Evolutionary conservation across 371 early-diverging fungal species (phyloP).

Genomic region (Apophysomyces sp.): DNA sequence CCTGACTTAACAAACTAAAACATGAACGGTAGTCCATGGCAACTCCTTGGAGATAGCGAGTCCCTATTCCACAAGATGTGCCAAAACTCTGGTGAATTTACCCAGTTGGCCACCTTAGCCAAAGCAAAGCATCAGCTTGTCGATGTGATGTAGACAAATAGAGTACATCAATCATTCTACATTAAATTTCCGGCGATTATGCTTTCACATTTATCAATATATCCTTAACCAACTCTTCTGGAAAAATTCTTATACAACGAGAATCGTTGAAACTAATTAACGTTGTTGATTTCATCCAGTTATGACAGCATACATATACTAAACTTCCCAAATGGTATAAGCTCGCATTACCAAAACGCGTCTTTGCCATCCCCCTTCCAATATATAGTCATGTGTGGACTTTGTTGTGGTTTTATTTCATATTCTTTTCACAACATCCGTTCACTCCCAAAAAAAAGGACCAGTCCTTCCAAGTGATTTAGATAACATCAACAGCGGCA

Average conservation of each 20-base stretch:
- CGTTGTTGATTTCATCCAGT: too few species aligned
- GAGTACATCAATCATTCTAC: neutral
- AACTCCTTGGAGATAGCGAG: slow-evolving; percentile 37
- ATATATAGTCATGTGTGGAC: neutral
- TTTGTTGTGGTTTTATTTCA: neutral
- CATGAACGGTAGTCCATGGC: slow-evolving; percentile 34
- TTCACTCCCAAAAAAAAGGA: neutral
- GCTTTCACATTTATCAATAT: too few species aligned
- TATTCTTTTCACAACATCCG: neutral
- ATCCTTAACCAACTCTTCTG: too few species aligned
- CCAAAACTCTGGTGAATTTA: slow-evolving; percentile 71
- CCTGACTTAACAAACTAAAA: neutral
- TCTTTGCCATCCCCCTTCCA: too few species aligned
- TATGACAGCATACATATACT: too few species aligned
- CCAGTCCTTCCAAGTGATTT: neutral
- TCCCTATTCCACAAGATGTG: slow-evolving; percentile 66
- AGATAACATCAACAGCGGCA: slow-evolving; percentile 40
- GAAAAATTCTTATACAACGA: too few species aligned
- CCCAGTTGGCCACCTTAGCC: slow-evolving; percentile 53
- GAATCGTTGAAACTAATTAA: too few species aligned
- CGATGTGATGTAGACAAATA: neutral
- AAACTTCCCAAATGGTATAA: too few species aligned
- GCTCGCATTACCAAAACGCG: too few species aligned
- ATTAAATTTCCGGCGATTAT: neutral
- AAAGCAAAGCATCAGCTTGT: slow-evolving; percentile 31